Conservation (phyloP, 768 basidiomycete genomes). For the Cystobasidiopsis lactophilus region DNA sequence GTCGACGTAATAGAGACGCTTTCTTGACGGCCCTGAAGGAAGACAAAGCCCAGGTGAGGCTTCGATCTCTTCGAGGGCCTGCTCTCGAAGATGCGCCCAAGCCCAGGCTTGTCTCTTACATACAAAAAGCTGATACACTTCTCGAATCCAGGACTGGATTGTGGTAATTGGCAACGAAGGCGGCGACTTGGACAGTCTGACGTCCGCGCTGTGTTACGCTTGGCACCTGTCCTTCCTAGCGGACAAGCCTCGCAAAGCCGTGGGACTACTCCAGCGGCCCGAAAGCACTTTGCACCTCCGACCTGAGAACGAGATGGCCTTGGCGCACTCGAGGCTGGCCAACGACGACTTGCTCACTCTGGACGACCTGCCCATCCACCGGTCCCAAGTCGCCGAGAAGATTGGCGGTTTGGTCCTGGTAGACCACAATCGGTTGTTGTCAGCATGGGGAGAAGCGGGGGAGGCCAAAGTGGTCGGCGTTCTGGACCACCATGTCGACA, state of each 20-base stretch:
- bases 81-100: too few species aligned
- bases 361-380: constrained; percentile 5
- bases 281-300: background rate
- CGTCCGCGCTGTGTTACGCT: constrained; percentile 3
- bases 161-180: background rate
- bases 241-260: background rate
- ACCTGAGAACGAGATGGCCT: constrained; percentile 5
- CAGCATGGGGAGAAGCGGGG: background rate
- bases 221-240: constrained; percentile 2
- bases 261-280: constrained; percentile 4
- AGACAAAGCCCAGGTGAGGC: too few species aligned
- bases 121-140: too few species aligned
- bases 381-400: constrained; percentile 1
- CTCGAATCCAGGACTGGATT: too few species aligned
- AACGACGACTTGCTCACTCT: constrained; percentile 3
- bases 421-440: constrained; percentile 6
- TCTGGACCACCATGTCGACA: constrained; percentile 5
- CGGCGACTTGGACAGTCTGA: constrained; percentile 8
- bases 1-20: too few species aligned
- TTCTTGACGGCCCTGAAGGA: too few species aligned
- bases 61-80: too few species aligned
- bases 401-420: constrained; percentile 5
- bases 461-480: background rate
- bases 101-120: too few species aligned
- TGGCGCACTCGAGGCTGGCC: background rate